Base-by-base conservation (phyloP, 768 basidiomycete species). In the Hortiboletus flavorubellus region DNA sequence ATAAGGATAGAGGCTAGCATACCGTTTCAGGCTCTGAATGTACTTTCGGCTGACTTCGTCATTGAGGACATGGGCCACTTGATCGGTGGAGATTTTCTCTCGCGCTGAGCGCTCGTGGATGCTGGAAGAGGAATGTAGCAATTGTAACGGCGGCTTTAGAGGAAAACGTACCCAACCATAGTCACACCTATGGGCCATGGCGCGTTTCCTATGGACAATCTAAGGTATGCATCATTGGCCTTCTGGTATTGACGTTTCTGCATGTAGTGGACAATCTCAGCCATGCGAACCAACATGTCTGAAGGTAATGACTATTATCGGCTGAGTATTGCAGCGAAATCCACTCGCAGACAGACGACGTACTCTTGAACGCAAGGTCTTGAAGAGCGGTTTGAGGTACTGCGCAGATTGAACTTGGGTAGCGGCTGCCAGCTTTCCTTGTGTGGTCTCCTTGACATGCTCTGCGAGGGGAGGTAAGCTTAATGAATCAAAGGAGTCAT, bases 131-230 rank as follows among this genome's bases (percentile, higher is more conserved):
- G 44, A 4, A 16, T 57, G 16, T 56, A 30, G 29, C 2, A 41
- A 39, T 33, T 39, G 16, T 31, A 33, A 3, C 4, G 4, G 38
- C 21, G 26, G 29, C 1, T 14, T 12, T 21, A 23, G 14, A 40
- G 30, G 42, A 51, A 39, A 11, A 78, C 86, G 38, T 72, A 93
- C 93, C 93, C 95, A 75, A 98, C 97, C 90, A 96, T 96, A 57
- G 97, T 99, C 9, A 99, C 97, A 41, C 97, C 97, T 65, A 99
- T 99, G 2, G 97, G 97, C 97, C 97, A 99, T 3, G 97, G 95
- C 0, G 97, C 96, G 64, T 97, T 99, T 34, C 97, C 97, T 59
- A 99, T 99, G 6, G 92, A 94, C 38, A 99, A 77, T 8, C 97
- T 89, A 23, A 99, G 83, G 70, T 99, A 99, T 0, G 95, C 88